A percentile compares a stretch with the other conserved stretches of the same genome.
Conservation (phyloP, 345 rosid species). For the Raphanus sativus region DNA sequence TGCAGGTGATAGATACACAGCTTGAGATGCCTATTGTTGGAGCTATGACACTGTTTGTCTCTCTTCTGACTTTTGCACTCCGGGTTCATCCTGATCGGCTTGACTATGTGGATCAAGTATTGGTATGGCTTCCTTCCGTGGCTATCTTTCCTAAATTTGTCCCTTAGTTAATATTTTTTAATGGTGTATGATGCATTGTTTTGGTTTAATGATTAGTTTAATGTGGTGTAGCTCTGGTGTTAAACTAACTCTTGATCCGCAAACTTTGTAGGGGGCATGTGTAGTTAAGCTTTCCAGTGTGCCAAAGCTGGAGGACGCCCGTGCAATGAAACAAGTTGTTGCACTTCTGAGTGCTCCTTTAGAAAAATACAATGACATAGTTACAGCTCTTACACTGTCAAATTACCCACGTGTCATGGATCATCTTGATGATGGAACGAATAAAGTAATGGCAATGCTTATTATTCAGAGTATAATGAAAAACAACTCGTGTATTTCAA, state of each 20-base stretch:
- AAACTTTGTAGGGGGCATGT: constrained; percentile 66
- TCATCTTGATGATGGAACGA: constrained; percentile 78
- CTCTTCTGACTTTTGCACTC: constrained; percentile 85
- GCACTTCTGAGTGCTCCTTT: constrained; percentile 92
- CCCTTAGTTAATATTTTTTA: neutral
- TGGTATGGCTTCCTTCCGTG: constrained; percentile 56
- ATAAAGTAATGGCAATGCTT: constrained; percentile 86
- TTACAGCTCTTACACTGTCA: constrained; percentile 76
- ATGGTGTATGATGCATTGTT: neutral
- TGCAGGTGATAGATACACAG: constrained; percentile 84
- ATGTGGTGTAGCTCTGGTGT: neutral
- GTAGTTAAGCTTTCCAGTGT: constrained; percentile 62
- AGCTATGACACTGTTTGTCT: constrained; percentile 76
- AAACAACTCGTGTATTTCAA: constrained; percentile 66
- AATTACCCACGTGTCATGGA: constrained; percentile 91
- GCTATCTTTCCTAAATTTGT: constrained; percentile 1
- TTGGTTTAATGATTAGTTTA: constrained; percentile 13
- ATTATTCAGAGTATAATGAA: constrained; percentile 88
- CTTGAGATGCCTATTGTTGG: constrained; percentile 83
- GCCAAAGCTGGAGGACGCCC: constrained; percentile 71
- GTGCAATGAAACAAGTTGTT: constrained; percentile 86
- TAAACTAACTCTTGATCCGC: constrained; percentile 5
- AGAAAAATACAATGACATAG: constrained; percentile 83
- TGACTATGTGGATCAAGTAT: constrained; percentile 90
- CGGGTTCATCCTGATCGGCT: constrained; percentile 90